Percentiles rank a stretch among this genome's conserved stretches.
These are phyloP conservation scores for Suzukiozyma palmioleophila DNA, from an alignment of 1,139 yeast genomes.

Conservation along the genomic window DNA sequence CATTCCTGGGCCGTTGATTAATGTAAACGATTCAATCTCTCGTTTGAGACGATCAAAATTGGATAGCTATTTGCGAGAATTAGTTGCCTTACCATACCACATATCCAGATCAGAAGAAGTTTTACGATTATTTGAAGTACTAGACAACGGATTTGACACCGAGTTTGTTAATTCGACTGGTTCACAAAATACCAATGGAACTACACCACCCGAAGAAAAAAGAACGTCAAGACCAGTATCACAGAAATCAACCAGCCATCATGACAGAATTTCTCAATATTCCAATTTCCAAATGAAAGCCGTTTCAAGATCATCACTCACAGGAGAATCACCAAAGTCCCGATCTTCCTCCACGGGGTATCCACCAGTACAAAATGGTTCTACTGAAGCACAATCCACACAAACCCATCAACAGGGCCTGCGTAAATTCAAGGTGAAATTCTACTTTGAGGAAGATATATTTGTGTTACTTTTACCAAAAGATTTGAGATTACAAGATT, in stretches of 20 bases:
- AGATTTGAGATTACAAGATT: conserved; percentile 53
- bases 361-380: background rate
- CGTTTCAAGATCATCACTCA: conserved; percentile 18
- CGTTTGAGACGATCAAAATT: conserved; percentile 81
- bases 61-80: conserved; percentile 74
- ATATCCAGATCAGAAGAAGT: conserved; percentile 72
- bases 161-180: conserved; percentile 21
- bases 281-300: conserved; percentile 22
- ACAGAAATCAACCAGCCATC: conserved; percentile 40
- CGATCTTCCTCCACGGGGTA: conserved; percentile 10
- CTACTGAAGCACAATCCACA: conserved; percentile 5
- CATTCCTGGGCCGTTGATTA: conserved; percentile 94
- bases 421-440: conserved; percentile 63
- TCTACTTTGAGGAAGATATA: conserved; percentile 84
- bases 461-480: conserved; percentile 79
- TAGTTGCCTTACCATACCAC: conserved; percentile 71
- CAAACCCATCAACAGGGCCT: conserved; percentile 11
- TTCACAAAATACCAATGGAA: conserved; percentile 2
- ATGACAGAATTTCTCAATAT: conserved; percentile 42
- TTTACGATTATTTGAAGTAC: conserved; percentile 62
- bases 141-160: conserved; percentile 59
- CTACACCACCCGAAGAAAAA: conserved; percentile 12
- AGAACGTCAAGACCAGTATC: conserved; percentile 37
- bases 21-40: conserved; percentile 85
- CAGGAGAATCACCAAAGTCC: conserved; percentile 19